Evolutionary conservation across 805 yeast genomes (phyloP), one percentile per base, ranked within the genome.

Genomic region (Candida loeiensis): DNA sequence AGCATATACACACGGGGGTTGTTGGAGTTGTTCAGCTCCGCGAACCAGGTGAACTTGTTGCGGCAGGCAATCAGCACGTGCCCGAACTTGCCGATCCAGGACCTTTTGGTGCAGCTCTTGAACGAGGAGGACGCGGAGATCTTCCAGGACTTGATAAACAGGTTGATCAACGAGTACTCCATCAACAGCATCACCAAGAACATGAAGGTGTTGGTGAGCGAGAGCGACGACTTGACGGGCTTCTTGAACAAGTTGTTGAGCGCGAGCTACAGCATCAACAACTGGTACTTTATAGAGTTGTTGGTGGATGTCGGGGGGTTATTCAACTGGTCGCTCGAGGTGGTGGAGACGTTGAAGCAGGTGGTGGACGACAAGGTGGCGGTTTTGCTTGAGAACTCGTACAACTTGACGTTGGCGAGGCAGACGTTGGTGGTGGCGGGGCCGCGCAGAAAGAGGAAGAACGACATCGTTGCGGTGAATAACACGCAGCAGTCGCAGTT

Each of bases 21-120:
- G 33, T 61, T 91, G 32, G 54, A 67, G 12, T 64, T 87, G 19
- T 70, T 72, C 34, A 46, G 55, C 16, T 45, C 49, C 3, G 37
- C 51, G 20, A 61, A 73, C 8, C 69, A 74, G 44, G 81, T 87
- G 26, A 75, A 84, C 45, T 69, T 89, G 42, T 72, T 83, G 58
- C 79, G 88, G 61, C 95, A 85, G 58, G 91, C 95, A 1, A 76
- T 88, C 36, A 85, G 82, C 11, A 81, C 93, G 1, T 84, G 93
- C 45, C 82, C 85, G 4, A 79, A 80, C 41, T 62, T 89, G 28
- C 73, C 84, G 6, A 70, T 84, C 34, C 58, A 59, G 4, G 95
- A 85, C 44, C 66, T 90, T 18, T 63, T 86, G 28, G 56, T 61
- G 6, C 88, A 85, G 43, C 67, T 89, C 37, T 67, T 78, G 41